Evolutionary conservation across 2,329 filamentous ascomycete species (phyloP), one percentile per base, ranked within the genome.

Genomic region (Rutstroemia sp.): DNA sequence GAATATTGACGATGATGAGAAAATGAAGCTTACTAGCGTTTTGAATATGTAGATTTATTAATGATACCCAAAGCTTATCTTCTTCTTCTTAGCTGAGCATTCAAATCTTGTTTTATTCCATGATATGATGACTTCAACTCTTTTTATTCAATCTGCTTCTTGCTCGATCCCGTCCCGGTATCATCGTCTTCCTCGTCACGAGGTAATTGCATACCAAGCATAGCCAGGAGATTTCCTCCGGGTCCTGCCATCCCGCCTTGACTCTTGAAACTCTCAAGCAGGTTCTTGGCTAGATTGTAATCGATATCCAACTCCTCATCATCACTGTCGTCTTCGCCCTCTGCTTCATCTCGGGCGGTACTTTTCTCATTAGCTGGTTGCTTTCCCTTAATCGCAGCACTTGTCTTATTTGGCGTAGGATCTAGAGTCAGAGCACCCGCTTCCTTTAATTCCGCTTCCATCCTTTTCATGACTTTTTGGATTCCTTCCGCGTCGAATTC

Each of bases 211-310:
- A 96, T 76, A 0, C 91, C 91, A 86, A 97, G 87, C 73, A 95
- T 80, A 6, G 85, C 86, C 66, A 99, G 79, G 59, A 99, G 75
- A 69, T 96, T 97, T 0, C 92, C 85, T 2, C 88, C 88, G 0
- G 94, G 94, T 0, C 94, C 94, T 34, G 90, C 79, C 76, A 87
- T 82, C 12, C 94, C 94, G 18, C 78, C 90, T 70, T 97, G 92
- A 16, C 88, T 86, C 68, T 95, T 95, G 72, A 99, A 92, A 65
- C 90, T 92, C 70, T 96, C 90, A 1, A 99, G 76, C 54, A 99
- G 76, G 66, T 97, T 97, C 70, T 88, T 90, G 18, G 89, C 91
- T 23, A 99, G 77, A 60, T 94, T 92, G 63, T 91, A 88, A 68
- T 97, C 89, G 27, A 94, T 82, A 61, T 91, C 79, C 4, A 94